phyloP scores from a whole-genome alignment of 148 eudicot species.

The Oxyria digyna region DNA sequence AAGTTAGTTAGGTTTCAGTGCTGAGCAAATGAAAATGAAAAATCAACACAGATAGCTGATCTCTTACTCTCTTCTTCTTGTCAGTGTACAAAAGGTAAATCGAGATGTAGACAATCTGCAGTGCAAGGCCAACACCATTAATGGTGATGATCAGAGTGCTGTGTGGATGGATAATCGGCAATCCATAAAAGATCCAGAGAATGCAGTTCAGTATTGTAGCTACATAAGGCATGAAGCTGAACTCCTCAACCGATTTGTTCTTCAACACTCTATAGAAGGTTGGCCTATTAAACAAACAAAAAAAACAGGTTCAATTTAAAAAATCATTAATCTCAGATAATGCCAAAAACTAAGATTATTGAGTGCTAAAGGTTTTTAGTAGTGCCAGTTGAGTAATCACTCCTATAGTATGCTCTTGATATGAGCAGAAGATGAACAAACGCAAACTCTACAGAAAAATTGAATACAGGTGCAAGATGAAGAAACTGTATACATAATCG shows the following conservation, averaged over 20 bases:
- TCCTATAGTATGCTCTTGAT: neutral
- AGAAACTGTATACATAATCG: neutral
- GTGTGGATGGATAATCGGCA: constrained; percentile 33
- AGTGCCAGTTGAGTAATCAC: neutral
- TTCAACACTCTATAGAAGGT: constrained; percentile 32
- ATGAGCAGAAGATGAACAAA: neutral
- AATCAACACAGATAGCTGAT: neutral
- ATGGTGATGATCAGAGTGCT: constrained; percentile 33
- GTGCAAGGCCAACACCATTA: constrained; percentile 24
- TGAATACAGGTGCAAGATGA: neutral
- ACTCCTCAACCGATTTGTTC: constrained; percentile 45
- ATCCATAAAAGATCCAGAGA: constrained; percentile 41
- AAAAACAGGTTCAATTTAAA: neutral
- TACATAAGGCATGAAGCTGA: constrained; percentile 25
- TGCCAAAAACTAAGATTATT: neutral
- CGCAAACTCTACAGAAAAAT: neutral
- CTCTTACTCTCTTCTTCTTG: constrained; percentile 22
- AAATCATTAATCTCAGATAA: neutral
- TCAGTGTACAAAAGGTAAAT: constrained; percentile 16
- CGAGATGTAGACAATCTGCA: constrained; percentile 23
- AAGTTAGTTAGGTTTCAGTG: neutral
- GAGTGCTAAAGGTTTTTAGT: neutral
- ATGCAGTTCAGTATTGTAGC: constrained; percentile 27
- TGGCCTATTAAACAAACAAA: constrained; percentile 26
- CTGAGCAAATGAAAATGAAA: too few species aligned